phyloP scores from a whole-genome alignment of 768 basidiomycete species.

The Royoungia palumana region DNA sequence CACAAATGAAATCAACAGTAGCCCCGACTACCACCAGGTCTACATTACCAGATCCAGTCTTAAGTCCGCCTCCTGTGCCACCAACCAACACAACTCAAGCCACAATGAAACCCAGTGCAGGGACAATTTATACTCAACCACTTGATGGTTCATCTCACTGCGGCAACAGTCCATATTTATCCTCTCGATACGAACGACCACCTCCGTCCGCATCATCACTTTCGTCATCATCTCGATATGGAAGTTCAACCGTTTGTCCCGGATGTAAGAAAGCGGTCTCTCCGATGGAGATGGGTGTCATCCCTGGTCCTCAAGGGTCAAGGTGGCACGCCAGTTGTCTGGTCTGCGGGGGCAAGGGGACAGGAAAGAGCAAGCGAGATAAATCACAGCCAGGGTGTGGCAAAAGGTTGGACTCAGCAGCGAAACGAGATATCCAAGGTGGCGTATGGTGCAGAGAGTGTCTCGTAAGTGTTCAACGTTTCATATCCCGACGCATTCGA shows the following conservation, averaged over 20 bases:
- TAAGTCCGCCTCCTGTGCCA: slow-evolving; percentile 19
- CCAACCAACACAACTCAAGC: slow-evolving; percentile 18
- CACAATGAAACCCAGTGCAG: slow-evolving; percentile 2
- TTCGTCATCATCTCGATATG: slow-evolving; percentile 30
- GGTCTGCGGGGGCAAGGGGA: slow-evolving; percentile 71
- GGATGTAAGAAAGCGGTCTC: slow-evolving; percentile 73
- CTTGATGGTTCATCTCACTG: slow-evolving; percentile 12
- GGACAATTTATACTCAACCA: slow-evolving; percentile 7
- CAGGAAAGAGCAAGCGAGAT: slow-evolving; percentile 42
- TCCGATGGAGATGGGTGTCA: slow-evolving; percentile 81
- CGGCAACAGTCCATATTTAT: slow-evolving; percentile 19
- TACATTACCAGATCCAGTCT: slow-evolving; percentile 4
- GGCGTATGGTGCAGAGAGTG: slow-evolving; percentile 86
- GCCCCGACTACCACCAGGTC: slow-evolving; percentile 11
- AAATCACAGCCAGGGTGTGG: slow-evolving; percentile 72
- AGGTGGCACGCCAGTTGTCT: slow-evolving; percentile 79
- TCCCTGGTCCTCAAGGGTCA: slow-evolving; percentile 79
- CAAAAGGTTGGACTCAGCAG: slow-evolving; percentile 79
- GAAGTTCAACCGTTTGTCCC: slow-evolving; percentile 55
- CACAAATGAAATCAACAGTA: slow-evolving; percentile 11
- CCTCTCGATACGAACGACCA: slow-evolving; percentile 31
- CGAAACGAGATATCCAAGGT: slow-evolving; percentile 66
- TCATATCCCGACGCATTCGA: not conserved
- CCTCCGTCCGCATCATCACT: slow-evolving; percentile 15
- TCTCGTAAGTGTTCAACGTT: slow-evolving; percentile 46